Evolutionary conservation across 1,284 basidiomycete genomes (phyloP), one percentile per base, ranked within the genome.

Genomic region (Moniliophthora roreri): DNA sequence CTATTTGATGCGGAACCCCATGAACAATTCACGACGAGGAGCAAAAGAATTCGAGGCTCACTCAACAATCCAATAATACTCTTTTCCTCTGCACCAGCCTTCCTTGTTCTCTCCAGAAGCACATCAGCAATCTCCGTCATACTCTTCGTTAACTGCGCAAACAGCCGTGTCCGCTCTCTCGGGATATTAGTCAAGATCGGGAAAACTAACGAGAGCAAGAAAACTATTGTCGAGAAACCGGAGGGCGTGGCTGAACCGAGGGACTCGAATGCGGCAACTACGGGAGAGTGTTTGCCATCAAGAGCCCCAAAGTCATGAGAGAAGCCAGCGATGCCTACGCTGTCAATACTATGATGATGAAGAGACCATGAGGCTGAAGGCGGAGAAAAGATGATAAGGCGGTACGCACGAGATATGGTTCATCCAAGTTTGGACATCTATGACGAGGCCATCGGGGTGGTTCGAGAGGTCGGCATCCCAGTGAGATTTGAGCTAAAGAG

Each of bases 301-400:
- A 81, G 65, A 0, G 78, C 63, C 10, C 69, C 69, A 56, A 80
- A 80, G 48, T 79, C 69, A 58, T 79, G 74, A 0, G 70, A 70
- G 60, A 81, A 71, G 0, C 66, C 65, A 0, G 76, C 72, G 47
- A 76, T 67, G 1, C 80, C 78, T 36, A 81, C 68, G 18, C 66
- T 71, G 57, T 81, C 79, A 8, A 81, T 66, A n/a, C 44, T 46
- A 53, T 2, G 24, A n/a, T n/a, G 48, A 55, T 20, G n/a, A 45
- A 24, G 0, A 77, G 79, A 49, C 15, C 42, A n/a, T 8, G 56
- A 54, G 21, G n/a, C 26, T n/a, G 36, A 38, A 34, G 37, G 7
- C n/a, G 10, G 7, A 7, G 8, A 15, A 28, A 18, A 11, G 1
- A 11, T 32, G 15, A 6, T n/a, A 23, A 41, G 4, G 13, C 5